Conservation (phyloP, 106 monocot species). For the Acanthochlamys bracteata region DNA sequence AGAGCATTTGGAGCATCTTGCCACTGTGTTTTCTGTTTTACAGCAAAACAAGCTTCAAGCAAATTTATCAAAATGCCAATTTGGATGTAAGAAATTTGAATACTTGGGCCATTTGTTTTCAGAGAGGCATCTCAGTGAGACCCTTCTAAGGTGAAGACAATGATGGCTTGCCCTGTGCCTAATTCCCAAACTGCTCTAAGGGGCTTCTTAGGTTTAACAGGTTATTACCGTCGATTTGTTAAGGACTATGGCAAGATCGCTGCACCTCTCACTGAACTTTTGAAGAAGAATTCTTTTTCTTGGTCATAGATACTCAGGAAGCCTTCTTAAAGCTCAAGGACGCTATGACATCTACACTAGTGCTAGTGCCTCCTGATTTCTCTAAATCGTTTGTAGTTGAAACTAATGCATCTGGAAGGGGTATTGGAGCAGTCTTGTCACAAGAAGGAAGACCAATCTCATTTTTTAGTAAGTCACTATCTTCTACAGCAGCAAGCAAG, state of each 20-base stretch:
- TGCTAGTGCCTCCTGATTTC: not conserved
- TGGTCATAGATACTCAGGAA: not conserved
- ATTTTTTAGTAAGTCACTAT: no score
- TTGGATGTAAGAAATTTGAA: not conserved
- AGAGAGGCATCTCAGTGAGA: slow-evolving; percentile 3
- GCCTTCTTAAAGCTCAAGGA: not conserved
- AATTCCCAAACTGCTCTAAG: not conserved
- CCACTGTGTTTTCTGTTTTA: not conserved
- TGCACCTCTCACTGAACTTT: not conserved
- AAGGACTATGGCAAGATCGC: slow-evolving; percentile 2
- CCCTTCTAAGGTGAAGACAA: not conserved
- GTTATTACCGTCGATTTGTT: slow-evolving; percentile 15
- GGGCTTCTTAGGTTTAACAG: slow-evolving; percentile 6
- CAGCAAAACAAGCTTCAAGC: not conserved
- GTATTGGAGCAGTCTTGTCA: not conserved
- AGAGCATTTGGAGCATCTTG: not conserved
- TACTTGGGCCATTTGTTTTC: slow-evolving; percentile 11
- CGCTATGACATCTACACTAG: not conserved
- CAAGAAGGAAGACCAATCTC: not conserved
- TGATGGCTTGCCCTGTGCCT: not conserved
- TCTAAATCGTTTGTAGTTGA: not conserved
- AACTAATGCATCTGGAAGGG: not conserved
- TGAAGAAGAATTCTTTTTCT: slow-evolving; percentile 7
- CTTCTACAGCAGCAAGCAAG: not conserved
- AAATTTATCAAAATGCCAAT: not conserved